These are phyloP conservation scores for Iris pallida DNA, from an alignment of 116 monocot species.

Conservation along the genomic window DNA sequence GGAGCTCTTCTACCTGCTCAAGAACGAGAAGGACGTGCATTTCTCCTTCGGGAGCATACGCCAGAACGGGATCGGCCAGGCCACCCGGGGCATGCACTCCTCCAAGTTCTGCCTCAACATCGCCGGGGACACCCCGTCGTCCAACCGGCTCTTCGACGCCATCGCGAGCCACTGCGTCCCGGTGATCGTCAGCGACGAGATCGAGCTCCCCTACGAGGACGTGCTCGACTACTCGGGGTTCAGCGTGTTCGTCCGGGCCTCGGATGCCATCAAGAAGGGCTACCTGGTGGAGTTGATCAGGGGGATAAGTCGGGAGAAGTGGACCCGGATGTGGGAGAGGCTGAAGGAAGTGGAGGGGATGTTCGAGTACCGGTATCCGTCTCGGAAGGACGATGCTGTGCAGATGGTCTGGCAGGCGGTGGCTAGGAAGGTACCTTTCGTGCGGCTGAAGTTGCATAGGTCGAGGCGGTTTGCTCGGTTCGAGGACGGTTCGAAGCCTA, in stretches of 20 bases:
- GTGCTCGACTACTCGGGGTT: slow-evolving; percentile 73
- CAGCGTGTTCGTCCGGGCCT: slow-evolving; percentile 59
- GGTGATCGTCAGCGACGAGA: slow-evolving; percentile 79
- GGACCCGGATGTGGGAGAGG: slow-evolving; percentile 66
- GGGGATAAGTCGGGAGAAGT: slow-evolving; percentile 42
- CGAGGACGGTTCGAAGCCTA: not conserved
- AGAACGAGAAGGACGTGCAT: slow-evolving; percentile 71
- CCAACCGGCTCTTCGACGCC: slow-evolving; percentile 84
- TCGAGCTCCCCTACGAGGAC: slow-evolving; percentile 85
- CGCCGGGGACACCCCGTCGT: slow-evolving; percentile 87
- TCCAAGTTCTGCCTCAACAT: slow-evolving; percentile 87
- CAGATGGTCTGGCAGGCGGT: slow-evolving; percentile 90
- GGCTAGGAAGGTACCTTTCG: slow-evolving; percentile 42
- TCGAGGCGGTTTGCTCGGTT: slow-evolving; percentile 24
- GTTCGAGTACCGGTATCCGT: slow-evolving; percentile 64
- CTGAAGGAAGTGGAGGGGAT: slow-evolving; percentile 57
- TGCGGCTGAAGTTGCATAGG: slow-evolving; percentile 37
- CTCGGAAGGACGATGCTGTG: slow-evolving; percentile 64
- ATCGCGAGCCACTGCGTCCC: slow-evolving; percentile 81
- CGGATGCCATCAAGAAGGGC: slow-evolving; percentile 61
- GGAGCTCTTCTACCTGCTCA: slow-evolving; percentile 73
- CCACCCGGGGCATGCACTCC: slow-evolving; percentile 66
- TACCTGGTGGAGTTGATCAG: slow-evolving; percentile 51
- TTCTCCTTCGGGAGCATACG: slow-evolving; percentile 69
- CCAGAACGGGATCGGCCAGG: slow-evolving; percentile 52